Evolutionary conservation across 495 filamentous ascomycete genomes (phyloP), one percentile per base, ranked within the genome.

Genomic region (Aspergillus sclerotioniger): DNA sequence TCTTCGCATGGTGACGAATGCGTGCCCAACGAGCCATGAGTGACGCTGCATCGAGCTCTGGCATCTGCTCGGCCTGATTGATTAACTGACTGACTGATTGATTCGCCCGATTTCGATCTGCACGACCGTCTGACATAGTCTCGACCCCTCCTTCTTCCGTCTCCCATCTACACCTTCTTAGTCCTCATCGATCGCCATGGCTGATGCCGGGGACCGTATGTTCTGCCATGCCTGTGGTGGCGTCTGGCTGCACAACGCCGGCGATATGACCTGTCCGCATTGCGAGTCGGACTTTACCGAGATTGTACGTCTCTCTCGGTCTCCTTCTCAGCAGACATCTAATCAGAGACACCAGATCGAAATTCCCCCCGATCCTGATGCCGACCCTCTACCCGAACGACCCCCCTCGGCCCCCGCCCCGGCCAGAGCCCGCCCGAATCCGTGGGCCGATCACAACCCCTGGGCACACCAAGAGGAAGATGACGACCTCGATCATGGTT

Each of bases 271-370:
- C 12, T 98, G 94, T 60, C 92, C 92, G n/a, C 65, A 72, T 8
- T 98, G 94, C 66, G 57, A 78, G 12, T 82, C 83, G n/a, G 89
- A 95, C 6, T 85, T 89, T 67, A 88, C 83, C 7, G 91, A 98
- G 74, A 93, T 96, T 57, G 92, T 77, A 68, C 32, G 70, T 63
- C 20, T 12, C 17, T 49, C 46, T 49, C 32, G 48, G 19, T 25
- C 21, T 35, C 16, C 29, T 3, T n/a, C 28, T 7, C 43, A 25
- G 25, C 25, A 25, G 25, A 19, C 16, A 28, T 21, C 35, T 79
- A 75, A 65, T 80, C 33, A 16, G n/a, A n/a, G n/a, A n/a, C 65
- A 70, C 45, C 62, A 76, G 71, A 70, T 71, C 32, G 71, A 75
- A 61, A 77, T 72, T n/a, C 67, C 70, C 5, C 62, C 67, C 25